Evolutionary conservation across 176 grass and related monocot species (phyloP), one percentile per base, ranked within the genome.

Genomic region (Panicum miliaceum): DNA sequence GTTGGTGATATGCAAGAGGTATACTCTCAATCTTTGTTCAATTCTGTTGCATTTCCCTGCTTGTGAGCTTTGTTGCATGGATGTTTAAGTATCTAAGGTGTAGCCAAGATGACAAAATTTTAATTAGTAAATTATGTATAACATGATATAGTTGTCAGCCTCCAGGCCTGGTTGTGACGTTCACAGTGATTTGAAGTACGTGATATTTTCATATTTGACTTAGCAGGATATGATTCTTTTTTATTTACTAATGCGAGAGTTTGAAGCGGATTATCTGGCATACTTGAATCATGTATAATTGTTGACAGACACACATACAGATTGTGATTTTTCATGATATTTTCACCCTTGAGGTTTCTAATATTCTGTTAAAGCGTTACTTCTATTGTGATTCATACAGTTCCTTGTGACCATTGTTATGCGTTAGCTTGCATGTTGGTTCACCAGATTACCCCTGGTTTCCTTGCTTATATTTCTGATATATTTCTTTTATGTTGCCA

Each of bases 1-100:
- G 87, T 98, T 61, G 93, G 96, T 22, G 96, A 98, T 84, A 93
- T 98, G 60, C 91, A 95, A 87, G 96, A 98, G 96, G 96, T 98
- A 93, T 45, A 70, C 46, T 73, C n/a, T 51, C 34, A 64, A 43
- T 71, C 45, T 59, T 76, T 48, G 9, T 51, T 70, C 52, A 37
- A 41, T 82, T 51, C n/a, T 68, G 4, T 82, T 73, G 23, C 32
- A 81, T 71, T 83, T 25, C 63, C 47, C 14, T 46, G 6, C 41
- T 81, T 76, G 4, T 63, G 7, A 62, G 51, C 51, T 68, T 3
- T 45, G 34, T 63, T 26, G 45, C 25, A 58, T 67, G 50, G 40
- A 59, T 75, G 66, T 59, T 53, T 68, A 41, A 57, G 29, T 46
- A 16, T 41, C 23, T 42, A 29, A 48, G 18, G 2, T 68, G 57